phyloP scores from a whole-genome alignment of 306 rosid genomes.

The Arachis stenosperma region DNA sequence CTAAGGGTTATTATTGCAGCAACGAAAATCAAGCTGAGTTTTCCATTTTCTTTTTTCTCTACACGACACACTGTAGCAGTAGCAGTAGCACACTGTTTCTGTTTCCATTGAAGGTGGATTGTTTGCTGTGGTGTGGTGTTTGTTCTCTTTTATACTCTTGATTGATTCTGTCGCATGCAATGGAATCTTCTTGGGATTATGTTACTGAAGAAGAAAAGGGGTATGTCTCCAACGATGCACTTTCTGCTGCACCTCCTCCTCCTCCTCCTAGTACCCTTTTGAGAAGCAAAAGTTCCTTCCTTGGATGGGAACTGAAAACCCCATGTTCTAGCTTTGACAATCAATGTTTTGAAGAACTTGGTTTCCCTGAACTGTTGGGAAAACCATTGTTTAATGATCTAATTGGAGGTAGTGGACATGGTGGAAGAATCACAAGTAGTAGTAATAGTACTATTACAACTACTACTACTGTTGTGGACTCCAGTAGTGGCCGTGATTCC shows the following conservation, averaged over 20 bases:
- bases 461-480: constrained; percentile 37
- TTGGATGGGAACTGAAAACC: constrained; percentile 69
- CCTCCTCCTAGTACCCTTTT: constrained; percentile 47
- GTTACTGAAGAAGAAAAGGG: constrained; percentile 73
- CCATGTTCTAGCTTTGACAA: constrained; percentile 56
- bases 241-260: constrained; percentile 12
- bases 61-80: background rate
- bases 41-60: background rate
- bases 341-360: constrained; percentile 68
- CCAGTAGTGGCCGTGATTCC: constrained; percentile 60
- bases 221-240: constrained; percentile 55
- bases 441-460: background rate
- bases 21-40: constrained; percentile 30
- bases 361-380: constrained; percentile 58
- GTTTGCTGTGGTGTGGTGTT: constrained; percentile 22
- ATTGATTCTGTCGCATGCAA: constrained; percentile 42
- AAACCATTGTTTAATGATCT: constrained; percentile 53
- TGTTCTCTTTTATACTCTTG: background rate
- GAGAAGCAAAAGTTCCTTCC: constrained; percentile 51
- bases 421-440: constrained; percentile 42
- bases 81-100: constrained; percentile 10
- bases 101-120: constrained; percentile 46
- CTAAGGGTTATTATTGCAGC: background rate
- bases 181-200: constrained; percentile 91
- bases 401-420: constrained; percentile 40